These are phyloP conservation scores for Rhinocladiella mackenziei DNA, from an alignment of 2,329 filamentous ascomycete genomes.

Conservation along the genomic window DNA sequence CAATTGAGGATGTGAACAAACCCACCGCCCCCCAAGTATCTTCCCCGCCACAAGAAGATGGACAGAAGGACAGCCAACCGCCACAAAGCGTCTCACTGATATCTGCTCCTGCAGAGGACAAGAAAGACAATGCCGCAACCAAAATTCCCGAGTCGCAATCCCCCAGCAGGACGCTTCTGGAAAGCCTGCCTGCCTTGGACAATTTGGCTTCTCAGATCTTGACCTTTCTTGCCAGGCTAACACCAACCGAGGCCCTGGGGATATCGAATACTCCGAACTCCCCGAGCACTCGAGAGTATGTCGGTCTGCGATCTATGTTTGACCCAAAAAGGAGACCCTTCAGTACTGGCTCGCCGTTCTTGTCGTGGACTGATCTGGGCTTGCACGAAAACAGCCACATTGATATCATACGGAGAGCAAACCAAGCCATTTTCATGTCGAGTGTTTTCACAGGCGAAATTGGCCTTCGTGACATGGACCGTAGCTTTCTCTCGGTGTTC, in stretches of 20 bases:
- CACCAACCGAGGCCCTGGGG: constrained; percentile 46
- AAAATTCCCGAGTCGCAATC: constrained; percentile 6
- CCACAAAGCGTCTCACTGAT: background rate
- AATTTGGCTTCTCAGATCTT: constrained; percentile 48
- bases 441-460: constrained; percentile 62
- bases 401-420: constrained; percentile 60
- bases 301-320: constrained; percentile 58
- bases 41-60: constrained; percentile 4
- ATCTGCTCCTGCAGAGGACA: background rate
- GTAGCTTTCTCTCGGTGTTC: constrained; percentile 61
- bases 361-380: constrained; percentile 51
- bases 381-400: constrained; percentile 52
- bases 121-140: constrained; percentile 4
- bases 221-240: constrained; percentile 17
- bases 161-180: constrained; percentile 40
- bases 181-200: constrained; percentile 59
- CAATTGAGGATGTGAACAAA: background rate
- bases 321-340: constrained; percentile 62
- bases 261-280: constrained; percentile 55
- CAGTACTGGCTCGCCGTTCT: constrained; percentile 53
- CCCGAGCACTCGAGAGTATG: constrained; percentile 58
- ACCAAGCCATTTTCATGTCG: constrained; percentile 61
- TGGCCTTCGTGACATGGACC: constrained; percentile 60
- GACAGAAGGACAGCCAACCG: background rate
- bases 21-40: background rate